Percentiles rank a stretch among this genome's conserved stretches.
These are phyloP conservation scores for rapeseed (Brassica napus) DNA, from an alignment of 345 rosid genomes.

Conservation along the genomic window Da-Ae NC_063448.1:50288001-50288500, in stretches of 20 bases:
- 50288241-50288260: constrained; percentile 29
- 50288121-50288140: constrained; percentile 16
- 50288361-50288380: neutral
- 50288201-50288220: neutral
- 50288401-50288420: neutral
- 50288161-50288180: constrained; percentile 22
- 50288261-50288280: constrained; percentile 26
- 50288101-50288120: constrained; percentile 23
- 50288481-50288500: constrained; percentile 1
- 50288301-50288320: constrained; percentile 28
- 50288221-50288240: constrained; percentile 27
- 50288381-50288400: constrained; percentile 14
- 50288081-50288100: constrained; percentile 17
- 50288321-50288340: constrained; percentile 25
- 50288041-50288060: constrained; percentile 25
- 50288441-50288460: neutral
- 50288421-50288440: neutral
- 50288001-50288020: no score
- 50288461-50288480: neutral
- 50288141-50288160: constrained; percentile 28
- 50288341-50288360: constrained; percentile 32
- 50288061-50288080: constrained; percentile 41
- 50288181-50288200: constrained; percentile 25
- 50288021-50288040: no score
- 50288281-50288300: constrained; percentile 26